A percentile compares a stretch with the other conserved stretches of the same genome.
phyloP scores from a whole-genome alignment of 2,329 filamentous ascomycete genomes.

The Penicillium sp. region DNA sequence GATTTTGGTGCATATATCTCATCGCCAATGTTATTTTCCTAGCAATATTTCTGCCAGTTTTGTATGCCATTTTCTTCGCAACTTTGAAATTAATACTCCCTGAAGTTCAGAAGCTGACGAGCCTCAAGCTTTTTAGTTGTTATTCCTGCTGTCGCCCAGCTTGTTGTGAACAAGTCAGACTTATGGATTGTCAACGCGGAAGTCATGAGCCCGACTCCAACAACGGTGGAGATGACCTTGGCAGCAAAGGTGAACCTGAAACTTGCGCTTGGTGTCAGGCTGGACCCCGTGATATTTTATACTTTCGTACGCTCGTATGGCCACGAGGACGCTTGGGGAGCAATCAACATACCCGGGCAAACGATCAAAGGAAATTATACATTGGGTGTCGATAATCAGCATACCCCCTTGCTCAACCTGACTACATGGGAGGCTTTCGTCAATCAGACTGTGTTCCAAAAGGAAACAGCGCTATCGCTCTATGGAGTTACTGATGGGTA shows the following conservation, averaged over 20 bases:
- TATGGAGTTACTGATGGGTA: constrained; percentile 17
- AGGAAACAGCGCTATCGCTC: constrained; percentile 16
- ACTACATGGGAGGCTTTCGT: constrained; percentile 21
- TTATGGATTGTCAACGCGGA: constrained; percentile 38
- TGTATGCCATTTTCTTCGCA: constrained; percentile 38
- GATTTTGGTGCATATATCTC: constrained; percentile 50
- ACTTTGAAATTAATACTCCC: too few species aligned
- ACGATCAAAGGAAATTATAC: constrained; percentile 25
- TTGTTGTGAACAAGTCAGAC: constrained; percentile 45
- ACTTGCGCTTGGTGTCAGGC: constrained; percentile 18
- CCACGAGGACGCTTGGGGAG: constrained; percentile 15
- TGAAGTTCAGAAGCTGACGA: neutral
- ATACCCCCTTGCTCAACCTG: constrained; percentile 15
- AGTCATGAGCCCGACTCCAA: constrained; percentile 20
- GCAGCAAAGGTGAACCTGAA: constrained; percentile 21
- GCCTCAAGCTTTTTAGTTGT: constrained; percentile 47
- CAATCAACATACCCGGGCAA: constrained; percentile 20
- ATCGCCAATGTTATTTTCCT: constrained; percentile 45
- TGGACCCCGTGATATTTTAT: constrained; percentile 19
- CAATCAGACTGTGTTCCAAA: constrained; percentile 14
- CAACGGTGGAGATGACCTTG: constrained; percentile 22
- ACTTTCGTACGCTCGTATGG: constrained; percentile 18
- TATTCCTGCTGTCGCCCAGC: constrained; percentile 50
- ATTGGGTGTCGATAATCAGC: constrained; percentile 12
- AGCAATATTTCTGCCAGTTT: constrained; percentile 48